These are phyloP conservation scores for Sherardia arvensis DNA, from an alignment of 257 asterid genomes.

Conservation along the genomic window DNA sequence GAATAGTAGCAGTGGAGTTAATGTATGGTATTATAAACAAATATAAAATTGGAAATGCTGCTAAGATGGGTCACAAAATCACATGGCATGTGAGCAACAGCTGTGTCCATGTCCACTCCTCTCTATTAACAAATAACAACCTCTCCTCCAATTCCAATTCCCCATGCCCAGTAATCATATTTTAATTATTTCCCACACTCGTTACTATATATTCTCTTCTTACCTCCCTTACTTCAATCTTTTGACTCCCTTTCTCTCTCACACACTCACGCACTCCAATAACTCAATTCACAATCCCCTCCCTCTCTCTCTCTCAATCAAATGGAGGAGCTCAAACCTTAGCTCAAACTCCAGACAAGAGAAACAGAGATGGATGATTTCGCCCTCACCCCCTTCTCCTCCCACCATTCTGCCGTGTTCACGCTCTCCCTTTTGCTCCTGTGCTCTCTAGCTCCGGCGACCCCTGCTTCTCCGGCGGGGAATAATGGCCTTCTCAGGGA, in stretches of 20 bases:
- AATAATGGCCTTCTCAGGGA: constrained; percentile 24
- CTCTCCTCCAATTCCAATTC: neutral
- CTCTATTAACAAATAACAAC: constrained; percentile 1
- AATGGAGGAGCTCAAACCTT: constrained; percentile 41
- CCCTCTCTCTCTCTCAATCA: constrained; percentile 15
- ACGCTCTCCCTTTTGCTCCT: neutral
- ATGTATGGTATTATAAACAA: too few species aligned
- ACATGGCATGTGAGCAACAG: constrained; percentile 88
- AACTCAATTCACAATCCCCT: constrained; percentile 6
- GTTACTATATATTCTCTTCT: constrained; percentile 40
- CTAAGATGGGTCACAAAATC: constrained; percentile 39
- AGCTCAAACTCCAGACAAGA: constrained; percentile 6
- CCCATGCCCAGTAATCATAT: neutral
- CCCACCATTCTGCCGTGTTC: neutral
- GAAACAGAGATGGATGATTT: constrained; percentile 31
- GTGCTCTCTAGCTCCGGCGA: constrained; percentile 17
- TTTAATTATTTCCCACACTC: neutral
- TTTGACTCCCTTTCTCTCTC: constrained; percentile 32
- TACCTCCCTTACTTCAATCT: constrained; percentile 30
- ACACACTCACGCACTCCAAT: neutral
- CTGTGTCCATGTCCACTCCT: constrained; percentile 35
- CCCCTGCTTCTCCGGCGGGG: constrained; percentile 4
- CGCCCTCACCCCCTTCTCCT: constrained; percentile 7
- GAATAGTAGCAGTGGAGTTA: neutral
- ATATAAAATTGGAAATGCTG: too few species aligned